phyloP scores from a whole-genome alignment of 371 early-diverging fungal species.

The Nosema muscidifuracis region DNA sequence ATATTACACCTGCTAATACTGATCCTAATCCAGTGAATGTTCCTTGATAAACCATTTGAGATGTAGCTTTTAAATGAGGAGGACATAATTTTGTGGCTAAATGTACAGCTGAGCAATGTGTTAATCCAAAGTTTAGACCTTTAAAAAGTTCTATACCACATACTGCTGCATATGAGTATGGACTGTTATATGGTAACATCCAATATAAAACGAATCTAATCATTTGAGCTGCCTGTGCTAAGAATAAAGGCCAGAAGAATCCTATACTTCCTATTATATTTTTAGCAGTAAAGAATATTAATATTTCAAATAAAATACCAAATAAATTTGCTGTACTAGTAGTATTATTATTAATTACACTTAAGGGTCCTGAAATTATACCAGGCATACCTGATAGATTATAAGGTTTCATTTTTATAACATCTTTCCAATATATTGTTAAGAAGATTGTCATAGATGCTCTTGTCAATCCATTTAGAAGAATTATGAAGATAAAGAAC shows the following conservation, averaged over 20 bases:
- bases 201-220: slow-evolving; percentile 60
- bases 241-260: slow-evolving; percentile 62
- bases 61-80: slow-evolving; percentile 60
- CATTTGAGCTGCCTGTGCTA: slow-evolving; percentile 59
- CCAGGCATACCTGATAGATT: slow-evolving; percentile 38
- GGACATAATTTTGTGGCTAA: slow-evolving; percentile 60
- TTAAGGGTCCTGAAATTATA: slow-evolving; percentile 13
- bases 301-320: slow-evolving; percentile 62
- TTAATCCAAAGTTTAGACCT: slow-evolving; percentile 64
- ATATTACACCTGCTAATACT: slow-evolving; percentile 53
- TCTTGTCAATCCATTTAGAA: slow-evolving; percentile 63
- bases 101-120: slow-evolving; percentile 62
- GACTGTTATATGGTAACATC: slow-evolving; percentile 13
- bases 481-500: slow-evolving; percentile 64
- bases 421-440: slow-evolving; percentile 50
- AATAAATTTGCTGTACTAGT: slow-evolving; percentile 56
- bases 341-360: slow-evolving; percentile 53
- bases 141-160: slow-evolving; percentile 62
- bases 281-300: slow-evolving; percentile 55
- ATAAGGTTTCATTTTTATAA: slow-evolving; percentile 56
- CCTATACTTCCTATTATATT: slow-evolving; percentile 50
- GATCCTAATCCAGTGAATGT: slow-evolving; percentile 60
- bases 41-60: slow-evolving; percentile 63
- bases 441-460: slow-evolving; percentile 62
- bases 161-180: slow-evolving; percentile 45